phyloP scores from a whole-genome alignment of 345 rosid genomes.

The Lepidium aucheri region DNA sequence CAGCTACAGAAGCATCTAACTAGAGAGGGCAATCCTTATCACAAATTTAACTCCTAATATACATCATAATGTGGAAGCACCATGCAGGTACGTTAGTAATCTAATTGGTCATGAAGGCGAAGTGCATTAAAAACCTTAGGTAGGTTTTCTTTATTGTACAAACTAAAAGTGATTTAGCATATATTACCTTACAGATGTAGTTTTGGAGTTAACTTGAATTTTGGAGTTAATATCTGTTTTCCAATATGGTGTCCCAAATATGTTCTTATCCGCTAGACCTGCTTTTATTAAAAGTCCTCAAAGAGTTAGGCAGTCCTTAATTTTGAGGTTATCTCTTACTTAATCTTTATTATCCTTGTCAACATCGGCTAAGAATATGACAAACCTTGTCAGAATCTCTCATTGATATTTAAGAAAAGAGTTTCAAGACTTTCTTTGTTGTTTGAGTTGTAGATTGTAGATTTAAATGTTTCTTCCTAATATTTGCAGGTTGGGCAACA shows the following conservation, averaged over 20 bases:
- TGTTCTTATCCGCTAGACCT: slow-evolving; percentile 28
- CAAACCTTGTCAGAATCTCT: not conserved
- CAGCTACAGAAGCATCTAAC: slow-evolving; percentile 74
- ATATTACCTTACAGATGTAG: too few species aligned
- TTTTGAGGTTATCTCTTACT: not conserved
- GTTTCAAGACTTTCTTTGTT: not conserved
- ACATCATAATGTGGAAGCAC: slow-evolving; percentile 70
- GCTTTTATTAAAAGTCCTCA: too few species aligned
- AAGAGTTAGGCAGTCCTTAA: not conserved
- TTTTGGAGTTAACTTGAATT: too few species aligned
- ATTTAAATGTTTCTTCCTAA: not conserved
- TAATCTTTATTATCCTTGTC: not conserved
- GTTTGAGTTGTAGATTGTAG: not conserved
- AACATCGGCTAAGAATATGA: too few species aligned
- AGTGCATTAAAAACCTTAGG: slow-evolving; percentile 80
- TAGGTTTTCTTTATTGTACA: slow-evolving; percentile 47
- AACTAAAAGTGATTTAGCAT: too few species aligned
- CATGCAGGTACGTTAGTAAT: slow-evolving; percentile 65
- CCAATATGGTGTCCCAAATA: not conserved
- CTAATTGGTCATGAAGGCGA: slow-evolving; percentile 87
- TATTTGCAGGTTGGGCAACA: slow-evolving; percentile 74
- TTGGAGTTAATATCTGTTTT: too few species aligned
- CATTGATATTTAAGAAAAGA: not conserved
- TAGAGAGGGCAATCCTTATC: slow-evolving; percentile 60
- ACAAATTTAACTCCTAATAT: slow-evolving; percentile 68